Conservation (phyloP, 73 alveolate species). For the Tetrahymena elliotti region DNA sequence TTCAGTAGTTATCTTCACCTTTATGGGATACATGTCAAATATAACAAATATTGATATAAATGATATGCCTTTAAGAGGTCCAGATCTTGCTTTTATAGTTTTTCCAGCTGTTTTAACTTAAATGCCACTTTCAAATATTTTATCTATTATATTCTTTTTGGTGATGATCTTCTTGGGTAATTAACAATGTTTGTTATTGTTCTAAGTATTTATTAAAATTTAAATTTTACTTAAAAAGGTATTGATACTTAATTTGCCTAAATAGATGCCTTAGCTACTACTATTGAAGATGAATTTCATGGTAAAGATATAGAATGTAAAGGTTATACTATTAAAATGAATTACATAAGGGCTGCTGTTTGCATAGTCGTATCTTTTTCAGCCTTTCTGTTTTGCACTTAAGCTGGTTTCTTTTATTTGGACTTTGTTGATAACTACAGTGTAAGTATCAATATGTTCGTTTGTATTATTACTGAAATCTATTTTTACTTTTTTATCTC, state of each 20-base stretch:
- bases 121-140: constrained; percentile 39
- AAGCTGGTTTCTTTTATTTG: constrained; percentile 15
- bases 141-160: constrained; percentile 45
- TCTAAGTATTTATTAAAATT: background rate
- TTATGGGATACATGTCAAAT: constrained; percentile 39
- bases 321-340: background rate
- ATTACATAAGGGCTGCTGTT: constrained; percentile 5
- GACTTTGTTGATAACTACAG: constrained; percentile 26
- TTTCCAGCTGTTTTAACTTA: constrained; percentile 49
- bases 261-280: constrained; percentile 20
- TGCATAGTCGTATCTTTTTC: background rate
- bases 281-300: constrained; percentile 25
- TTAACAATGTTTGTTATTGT: background rate
- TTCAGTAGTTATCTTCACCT: constrained; percentile 39
- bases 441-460: background rate
- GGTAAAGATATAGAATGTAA: background rate
- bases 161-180: constrained; percentile 29
- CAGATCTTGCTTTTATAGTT: constrained; percentile 53
- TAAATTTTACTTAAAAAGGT: background rate
- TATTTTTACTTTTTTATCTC: background rate
- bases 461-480: background rate
- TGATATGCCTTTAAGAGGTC: constrained; percentile 47
- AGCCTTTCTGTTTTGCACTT: constrained; percentile 24
- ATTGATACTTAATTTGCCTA: constrained; percentile 33
- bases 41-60: constrained; percentile 12